Evolutionary conservation across 2,329 filamentous ascomycete genomes (phyloP), one percentile per base, ranked within the genome.

Genomic region (Cordyceps fumosorosea): DNA sequence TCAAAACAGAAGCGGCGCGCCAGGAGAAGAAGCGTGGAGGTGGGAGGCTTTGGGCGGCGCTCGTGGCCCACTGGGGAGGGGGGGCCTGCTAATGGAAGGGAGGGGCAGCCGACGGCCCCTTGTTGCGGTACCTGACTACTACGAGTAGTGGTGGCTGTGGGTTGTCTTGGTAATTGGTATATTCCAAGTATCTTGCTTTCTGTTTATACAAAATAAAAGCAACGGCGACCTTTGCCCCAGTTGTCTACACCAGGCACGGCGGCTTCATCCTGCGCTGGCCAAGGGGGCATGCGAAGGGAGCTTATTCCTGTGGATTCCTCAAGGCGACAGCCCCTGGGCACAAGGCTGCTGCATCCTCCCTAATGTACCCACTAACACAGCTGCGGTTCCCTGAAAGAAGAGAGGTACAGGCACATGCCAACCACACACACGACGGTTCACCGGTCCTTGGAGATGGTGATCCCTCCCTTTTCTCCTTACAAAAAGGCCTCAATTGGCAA

Each of bases 1-100:
- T 62, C 55, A 62, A 58, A 62, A 62, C 61, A 62, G 34, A 55
- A 32, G 60, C 44, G 42, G 37, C 61, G 47, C 45, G 32, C 34
- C 8, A 37, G 54, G 60, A 54, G 48, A 53, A 42, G 50, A 54
- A 52, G 51, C 40, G 51, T 47, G 48, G 51, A 16, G n/a, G 50
- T 40, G 29, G 29, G 42, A 60, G 57, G 57, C 29, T 50, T 52
- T 29, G 50, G 57, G 40, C 26, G 58, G 50, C 40, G 50, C 45
- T 59, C 56, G 10, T 29, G 58, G 40, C 58, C 58, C 58, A 60
- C 50, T 20, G 26, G 3, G 34, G 22, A 29, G 40, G 16, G n/a
- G 6, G 47, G 32, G 20, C 34, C 34, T 44, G 34, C 32, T 44
- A 22, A 24, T 54, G 40, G 40, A 42, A 55, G 50, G 50, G 45